These are phyloP conservation scores for Roridomyces roridus DNA, from an alignment of 768 basidiomycete species.

Conservation along the genomic window DNA sequence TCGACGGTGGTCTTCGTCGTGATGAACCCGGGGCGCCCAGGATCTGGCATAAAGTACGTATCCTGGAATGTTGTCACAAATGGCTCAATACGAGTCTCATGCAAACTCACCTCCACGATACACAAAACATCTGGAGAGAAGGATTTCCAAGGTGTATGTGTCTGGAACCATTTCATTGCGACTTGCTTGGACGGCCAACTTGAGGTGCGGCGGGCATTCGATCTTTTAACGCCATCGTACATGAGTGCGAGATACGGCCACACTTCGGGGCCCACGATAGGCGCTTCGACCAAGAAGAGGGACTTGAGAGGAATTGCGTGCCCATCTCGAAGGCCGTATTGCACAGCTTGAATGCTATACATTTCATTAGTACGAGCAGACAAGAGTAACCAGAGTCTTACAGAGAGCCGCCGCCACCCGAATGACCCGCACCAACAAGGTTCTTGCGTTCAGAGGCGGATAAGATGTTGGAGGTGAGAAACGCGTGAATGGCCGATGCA, in stretches of 20 bases:
- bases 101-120: slow-evolving; percentile 2
- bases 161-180: slow-evolving; percentile 16
- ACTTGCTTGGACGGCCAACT: slow-evolving; percentile 10
- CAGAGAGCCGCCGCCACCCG: no score
- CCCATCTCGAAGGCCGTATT: slow-evolving; percentile 4
- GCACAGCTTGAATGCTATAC: slow-evolving; percentile 16
- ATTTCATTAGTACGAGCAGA: no score
- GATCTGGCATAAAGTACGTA: slow-evolving; percentile 16
- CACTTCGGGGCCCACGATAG: slow-evolving; percentile 8
- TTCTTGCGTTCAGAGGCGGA: no score
- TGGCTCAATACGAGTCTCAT: not conserved
- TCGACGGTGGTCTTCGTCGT: slow-evolving; percentile 29
- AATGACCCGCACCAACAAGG: no score
- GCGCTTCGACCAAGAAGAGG: slow-evolving; percentile 6
- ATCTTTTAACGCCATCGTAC: slow-evolving; percentile 9
- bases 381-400: no score
- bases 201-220: slow-evolving; percentile 10
- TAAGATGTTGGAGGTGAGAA: no score
- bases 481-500: no score
- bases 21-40: slow-evolving; percentile 7
- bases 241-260: slow-evolving; percentile 7
- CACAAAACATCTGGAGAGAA: slow-evolving; percentile 3
- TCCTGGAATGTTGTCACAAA: not conserved
- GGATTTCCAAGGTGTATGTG: slow-evolving; percentile 10
- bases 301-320: slow-evolving; percentile 5